Evolutionary conservation across 805 yeast species (phyloP).

Genomic region (Kazachstania africana): DNA sequence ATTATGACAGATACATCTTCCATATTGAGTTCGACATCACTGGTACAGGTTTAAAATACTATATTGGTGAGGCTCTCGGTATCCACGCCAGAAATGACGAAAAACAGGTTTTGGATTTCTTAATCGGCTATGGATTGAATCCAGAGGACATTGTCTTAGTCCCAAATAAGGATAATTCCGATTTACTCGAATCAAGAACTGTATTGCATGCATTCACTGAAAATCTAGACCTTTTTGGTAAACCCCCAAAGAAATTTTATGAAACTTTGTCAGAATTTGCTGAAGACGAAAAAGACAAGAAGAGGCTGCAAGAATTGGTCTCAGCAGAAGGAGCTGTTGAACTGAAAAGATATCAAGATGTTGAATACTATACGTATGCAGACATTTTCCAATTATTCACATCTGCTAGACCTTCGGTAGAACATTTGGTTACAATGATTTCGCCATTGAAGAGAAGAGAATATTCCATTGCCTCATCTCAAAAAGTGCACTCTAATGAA

Average conservation of each 20-base stretch:
- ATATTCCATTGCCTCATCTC: constrained; percentile 95
- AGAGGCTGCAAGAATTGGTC: constrained; percentile 48
- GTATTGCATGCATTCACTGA: constrained; percentile 72
- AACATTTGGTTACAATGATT: constrained; percentile 58
- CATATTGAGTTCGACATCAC: constrained; percentile 88
- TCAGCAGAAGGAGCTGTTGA: constrained; percentile 76
- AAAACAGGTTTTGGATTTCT: constrained; percentile 54
- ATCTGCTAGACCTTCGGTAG: constrained; percentile 67
- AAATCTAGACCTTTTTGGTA: constrained; percentile 80
- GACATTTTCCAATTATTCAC: constrained; percentile 72
- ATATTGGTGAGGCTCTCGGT: constrained; percentile 94
- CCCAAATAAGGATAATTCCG: constrained; percentile 53
- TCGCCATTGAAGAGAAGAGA: constrained; percentile 93
- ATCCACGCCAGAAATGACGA: constrained; percentile 79
- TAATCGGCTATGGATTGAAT: constrained; percentile 58
- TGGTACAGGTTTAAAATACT: constrained; percentile 84
- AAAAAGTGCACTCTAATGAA: constrained; percentile 80
- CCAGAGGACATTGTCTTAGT: constrained; percentile 59
- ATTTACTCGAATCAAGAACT: constrained; percentile 59
- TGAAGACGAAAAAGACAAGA: constrained; percentile 53
- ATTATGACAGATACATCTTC: constrained; percentile 90
- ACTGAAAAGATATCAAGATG: constrained; percentile 76
- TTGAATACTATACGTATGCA: constrained; percentile 65
- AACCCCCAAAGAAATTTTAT: constrained; percentile 90
- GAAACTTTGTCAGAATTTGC: constrained; percentile 72